Base-by-base conservation (phyloP, 2,329 filamentous ascomycete species). In the Phaeosphaeriaceae sp. region DNA sequence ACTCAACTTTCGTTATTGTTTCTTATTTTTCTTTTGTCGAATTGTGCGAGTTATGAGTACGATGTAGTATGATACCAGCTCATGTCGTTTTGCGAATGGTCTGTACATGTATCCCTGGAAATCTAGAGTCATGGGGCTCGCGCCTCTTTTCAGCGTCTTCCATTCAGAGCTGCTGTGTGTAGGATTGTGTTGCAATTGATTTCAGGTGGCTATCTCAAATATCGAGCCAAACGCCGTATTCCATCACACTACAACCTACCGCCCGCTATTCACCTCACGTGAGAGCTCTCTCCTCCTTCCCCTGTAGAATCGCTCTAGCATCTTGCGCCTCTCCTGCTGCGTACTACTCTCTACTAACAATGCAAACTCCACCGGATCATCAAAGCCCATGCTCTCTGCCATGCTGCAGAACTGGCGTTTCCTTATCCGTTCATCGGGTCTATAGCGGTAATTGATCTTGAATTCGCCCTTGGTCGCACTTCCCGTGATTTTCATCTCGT, bases 271-370 rank as follows among this genome's bases (percentile, higher is more conserved):
- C 40, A 60, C 50, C 19, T 58, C 56, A 0, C 47, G 21, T 23
- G 49, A 55, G 11, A 75, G 55, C 24, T 80, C 81, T 59, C 85
- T 84, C 72, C 88, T 84, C 63, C 94, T 83, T 66, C 83, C 83
- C 62, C 82, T 80, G 81, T 98, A 98, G 77, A 97, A 98, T 2
- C 81, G 82, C 56, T 96, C 91, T 24, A 98, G 81, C 76, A 88
- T 94, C 65, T 90, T 88, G 61, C 91, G 85, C 70, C 94, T 82
- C 79, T 95, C 85, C 71, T 91, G 91, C 75, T 94, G 91, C 48
- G 91, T 96, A 92, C 93, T 96, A 15, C 89, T 87, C 78, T 98
- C 95, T 2, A 98, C 94, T 15, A 93, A 88, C 40, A 97, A 81
- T 3, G 94, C 95, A 83, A 98, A 98, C 61, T 95, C 91, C 0